These are phyloP conservation scores for Aspergillus nidulans DNA, from an alignment of 495 filamentous ascomycete genomes.

Conservation along the genomic window DNA sequence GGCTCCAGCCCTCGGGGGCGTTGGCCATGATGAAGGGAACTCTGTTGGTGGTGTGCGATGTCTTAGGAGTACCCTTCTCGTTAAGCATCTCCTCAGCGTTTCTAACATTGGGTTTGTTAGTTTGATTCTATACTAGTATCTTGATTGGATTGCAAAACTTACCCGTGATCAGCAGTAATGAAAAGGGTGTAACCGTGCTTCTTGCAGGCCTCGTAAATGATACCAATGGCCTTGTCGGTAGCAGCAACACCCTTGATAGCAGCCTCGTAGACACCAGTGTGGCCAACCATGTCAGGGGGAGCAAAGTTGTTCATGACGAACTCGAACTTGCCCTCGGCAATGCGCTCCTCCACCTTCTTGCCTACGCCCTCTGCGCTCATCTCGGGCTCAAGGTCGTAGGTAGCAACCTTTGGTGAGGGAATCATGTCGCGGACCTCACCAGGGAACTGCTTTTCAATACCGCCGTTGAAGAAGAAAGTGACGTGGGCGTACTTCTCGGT, in stretches of 20 bases:
- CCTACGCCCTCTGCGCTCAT: constrained; percentile 91
- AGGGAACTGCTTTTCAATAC: constrained; percentile 93
- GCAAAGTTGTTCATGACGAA: constrained; percentile 99
- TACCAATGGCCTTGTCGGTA: constrained; percentile 89
- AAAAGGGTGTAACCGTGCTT: constrained; percentile 87
- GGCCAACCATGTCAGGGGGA: constrained; percentile 98
- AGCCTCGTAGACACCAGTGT: constrained; percentile 96
- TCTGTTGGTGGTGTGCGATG: constrained; percentile 94
- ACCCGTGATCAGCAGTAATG: constrained; percentile 92
- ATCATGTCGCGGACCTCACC: constrained; percentile 81
- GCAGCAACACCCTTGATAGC: constrained; percentile 79
- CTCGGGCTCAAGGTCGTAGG: constrained; percentile 92
- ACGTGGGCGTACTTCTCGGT: constrained; percentile 99
- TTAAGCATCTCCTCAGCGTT: constrained; percentile 99
- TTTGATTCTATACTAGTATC: not conserved
- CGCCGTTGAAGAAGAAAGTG: constrained; percentile 99
- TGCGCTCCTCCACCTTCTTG: constrained; percentile 77
- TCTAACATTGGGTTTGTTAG: constrained; percentile 25
- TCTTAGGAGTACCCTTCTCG: constrained; percentile 91
- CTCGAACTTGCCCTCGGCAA: constrained; percentile 75
- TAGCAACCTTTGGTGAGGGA: constrained; percentile 73
- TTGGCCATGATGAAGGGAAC: constrained; percentile 99
- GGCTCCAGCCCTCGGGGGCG: constrained; percentile 80
- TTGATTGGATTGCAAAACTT: constrained; percentile 22
- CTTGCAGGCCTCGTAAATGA: constrained; percentile 89